phyloP scores from a whole-genome alignment of 2,329 filamentous ascomycete genomes.

The Ascochyta koolunga region DNA sequence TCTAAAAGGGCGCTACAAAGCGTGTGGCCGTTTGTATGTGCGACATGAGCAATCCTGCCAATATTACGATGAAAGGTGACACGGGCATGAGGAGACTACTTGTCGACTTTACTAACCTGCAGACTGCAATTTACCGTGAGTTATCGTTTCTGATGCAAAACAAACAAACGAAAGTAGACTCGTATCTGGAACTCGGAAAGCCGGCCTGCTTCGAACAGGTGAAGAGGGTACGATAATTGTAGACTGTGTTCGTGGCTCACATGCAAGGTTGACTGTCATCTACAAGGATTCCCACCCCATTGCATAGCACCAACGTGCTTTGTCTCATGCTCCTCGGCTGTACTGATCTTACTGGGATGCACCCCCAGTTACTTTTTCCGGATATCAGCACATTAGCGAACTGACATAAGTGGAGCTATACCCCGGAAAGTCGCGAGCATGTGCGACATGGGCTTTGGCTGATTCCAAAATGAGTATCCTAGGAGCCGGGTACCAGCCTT shows the following conservation, averaged over 20 bases:
- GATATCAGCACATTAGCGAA: no score
- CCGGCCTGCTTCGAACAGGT: no score
- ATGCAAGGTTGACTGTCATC: no score
- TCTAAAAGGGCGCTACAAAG: background rate
- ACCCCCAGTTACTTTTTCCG: background rate
- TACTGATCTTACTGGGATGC: background rate
- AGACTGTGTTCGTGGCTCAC: no score
- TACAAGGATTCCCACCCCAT: no score
- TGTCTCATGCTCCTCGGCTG: no score
- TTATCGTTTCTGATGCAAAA: background rate
- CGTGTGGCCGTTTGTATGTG: conserved; percentile 16
- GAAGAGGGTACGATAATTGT: no score
- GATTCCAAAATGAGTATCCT: background rate
- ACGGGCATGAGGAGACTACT: background rate
- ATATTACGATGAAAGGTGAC: background rate
- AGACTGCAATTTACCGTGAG: background rate
- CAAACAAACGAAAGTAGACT: background rate
- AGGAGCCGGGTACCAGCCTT: background rate
- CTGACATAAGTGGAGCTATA: background rate
- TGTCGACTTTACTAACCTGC: background rate
- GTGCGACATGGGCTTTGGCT: background rate
- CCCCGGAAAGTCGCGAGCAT: background rate
- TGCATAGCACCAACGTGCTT: no score
- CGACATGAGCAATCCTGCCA: conserved; percentile 1
- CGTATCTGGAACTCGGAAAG: no score